A percentile compares a stretch with the other conserved stretches of the same genome.
These are phyloP conservation scores for Kurtzmaniella natalensis DNA, from an alignment of 1,139 yeast species.

Conservation along the genomic window DNA sequence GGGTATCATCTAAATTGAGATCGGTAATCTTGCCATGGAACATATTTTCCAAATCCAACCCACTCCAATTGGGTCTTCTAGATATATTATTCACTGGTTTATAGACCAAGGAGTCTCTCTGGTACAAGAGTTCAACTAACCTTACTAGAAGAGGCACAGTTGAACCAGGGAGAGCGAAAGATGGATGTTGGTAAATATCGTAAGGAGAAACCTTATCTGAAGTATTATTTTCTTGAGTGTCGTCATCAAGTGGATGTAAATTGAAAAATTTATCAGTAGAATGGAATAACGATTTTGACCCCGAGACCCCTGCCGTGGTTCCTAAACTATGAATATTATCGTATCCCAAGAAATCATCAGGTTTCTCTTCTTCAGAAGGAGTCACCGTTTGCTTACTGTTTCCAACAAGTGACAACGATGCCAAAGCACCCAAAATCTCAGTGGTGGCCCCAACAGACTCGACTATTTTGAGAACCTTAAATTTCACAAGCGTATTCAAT, in stretches of 20 bases:
- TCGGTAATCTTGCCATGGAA: conserved; percentile 36
- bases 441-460: conserved; percentile 15
- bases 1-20: conserved; percentile 27
- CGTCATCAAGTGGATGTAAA: conserved; percentile 28
- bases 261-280: conserved; percentile 44
- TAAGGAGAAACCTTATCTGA: conserved; percentile 1
- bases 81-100: conserved; percentile 38
- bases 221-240: not conserved
- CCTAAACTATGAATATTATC: conserved; percentile 23
- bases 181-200: conserved; percentile 33
- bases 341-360: conserved; percentile 7
- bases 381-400: conserved; percentile 2
- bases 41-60: conserved; percentile 33
- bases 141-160: conserved; percentile 48
- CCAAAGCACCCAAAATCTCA: conserved; percentile 26
- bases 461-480: conserved; percentile 20
- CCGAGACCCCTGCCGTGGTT: conserved; percentile 29
- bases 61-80: conserved; percentile 44
- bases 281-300: conserved; percentile 31
- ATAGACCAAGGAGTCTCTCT: conserved; percentile 41
- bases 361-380: conserved; percentile 6
- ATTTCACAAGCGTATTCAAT: conserved; percentile 23
- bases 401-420: conserved; percentile 14
- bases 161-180: conserved; percentile 49
- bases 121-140: conserved; percentile 48